Evolutionary conservation across 345 rosid species (phyloP).

Genomic region (Diplotaxis tenuifolia): DNA sequence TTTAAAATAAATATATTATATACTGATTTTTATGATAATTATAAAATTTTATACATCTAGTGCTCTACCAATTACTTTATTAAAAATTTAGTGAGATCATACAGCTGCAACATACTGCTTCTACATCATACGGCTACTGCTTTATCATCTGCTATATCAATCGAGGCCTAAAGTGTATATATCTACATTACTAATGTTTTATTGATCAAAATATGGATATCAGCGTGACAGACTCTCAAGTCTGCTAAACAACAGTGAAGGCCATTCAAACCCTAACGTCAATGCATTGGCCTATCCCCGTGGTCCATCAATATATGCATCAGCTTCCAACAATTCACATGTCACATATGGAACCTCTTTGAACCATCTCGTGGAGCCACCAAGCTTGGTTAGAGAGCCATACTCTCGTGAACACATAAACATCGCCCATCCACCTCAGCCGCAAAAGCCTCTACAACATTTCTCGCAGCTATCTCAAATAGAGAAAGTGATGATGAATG

Average conservation of each 20-base stretch:
- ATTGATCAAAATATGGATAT: background rate
- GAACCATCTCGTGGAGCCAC: conserved; percentile 3
- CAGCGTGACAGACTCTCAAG: conserved; percentile 4
- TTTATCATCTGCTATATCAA: too few relatives aligned
- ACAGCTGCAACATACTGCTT: too few relatives aligned
- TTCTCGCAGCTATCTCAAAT: conserved; percentile 30
- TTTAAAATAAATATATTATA: too few relatives aligned
- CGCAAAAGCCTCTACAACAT: background rate
- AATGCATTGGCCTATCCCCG: background rate
- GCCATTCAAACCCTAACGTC: background rate
- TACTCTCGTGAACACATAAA: conserved; percentile 8
- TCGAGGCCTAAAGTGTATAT: background rate
- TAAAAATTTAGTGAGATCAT: too few relatives aligned
- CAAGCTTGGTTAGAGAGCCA: conserved; percentile 5
- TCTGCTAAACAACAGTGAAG: background rate
- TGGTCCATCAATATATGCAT: conserved; percentile 3
- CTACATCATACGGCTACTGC: too few relatives aligned
- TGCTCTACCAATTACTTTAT: too few relatives aligned
- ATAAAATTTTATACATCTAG: too few relatives aligned
- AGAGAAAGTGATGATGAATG: conserved; percentile 46
- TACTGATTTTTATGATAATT: too few relatives aligned
- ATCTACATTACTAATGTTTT: background rate
- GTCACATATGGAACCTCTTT: background rate
- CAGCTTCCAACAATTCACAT: background rate
- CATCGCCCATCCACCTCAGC: background rate